Conservation (phyloP, 306 rosid genomes). For the Rosa multiflora region DNA sequence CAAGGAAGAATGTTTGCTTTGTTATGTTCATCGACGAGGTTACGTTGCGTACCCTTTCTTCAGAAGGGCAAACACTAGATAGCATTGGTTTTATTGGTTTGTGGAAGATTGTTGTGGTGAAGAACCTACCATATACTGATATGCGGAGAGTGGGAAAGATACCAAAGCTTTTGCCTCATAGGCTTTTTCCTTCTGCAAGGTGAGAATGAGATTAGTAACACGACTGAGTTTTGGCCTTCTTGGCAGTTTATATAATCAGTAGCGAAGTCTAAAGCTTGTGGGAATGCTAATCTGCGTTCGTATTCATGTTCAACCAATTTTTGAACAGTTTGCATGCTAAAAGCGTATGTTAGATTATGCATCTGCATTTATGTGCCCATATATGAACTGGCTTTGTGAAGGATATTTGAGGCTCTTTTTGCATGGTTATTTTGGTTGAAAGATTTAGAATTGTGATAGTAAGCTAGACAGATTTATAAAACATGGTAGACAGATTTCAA, state of each 20-base stretch:
- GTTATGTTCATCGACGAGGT: conserved; percentile 87
- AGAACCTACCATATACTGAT: conserved; percentile 80
- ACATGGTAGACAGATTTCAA: background rate
- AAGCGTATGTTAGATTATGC: background rate
- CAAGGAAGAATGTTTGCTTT: conserved; percentile 93
- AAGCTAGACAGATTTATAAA: background rate
- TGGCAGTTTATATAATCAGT: background rate
- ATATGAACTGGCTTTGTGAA: background rate
- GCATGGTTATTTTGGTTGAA: background rate
- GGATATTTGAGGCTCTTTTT: background rate
- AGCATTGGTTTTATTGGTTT: conserved; percentile 87
- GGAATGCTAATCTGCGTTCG: background rate
- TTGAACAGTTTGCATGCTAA: background rate
- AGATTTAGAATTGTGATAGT: background rate
- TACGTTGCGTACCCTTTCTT: conserved; percentile 59
- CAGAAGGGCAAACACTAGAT: conserved; percentile 81
- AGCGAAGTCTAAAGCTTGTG: background rate
- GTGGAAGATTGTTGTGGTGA: conserved; percentile 88
- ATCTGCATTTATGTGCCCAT: background rate
- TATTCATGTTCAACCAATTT: background rate
- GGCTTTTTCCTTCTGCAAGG: conserved; percentile 97
- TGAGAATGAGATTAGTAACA: conserved; percentile 38
- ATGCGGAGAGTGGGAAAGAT: conserved; percentile 95
- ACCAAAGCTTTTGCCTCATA: conserved; percentile 91
- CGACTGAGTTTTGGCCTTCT: background rate